Conservation (phyloP, 1,139 yeast species). For the Magnusiomyces ingens region DNA sequence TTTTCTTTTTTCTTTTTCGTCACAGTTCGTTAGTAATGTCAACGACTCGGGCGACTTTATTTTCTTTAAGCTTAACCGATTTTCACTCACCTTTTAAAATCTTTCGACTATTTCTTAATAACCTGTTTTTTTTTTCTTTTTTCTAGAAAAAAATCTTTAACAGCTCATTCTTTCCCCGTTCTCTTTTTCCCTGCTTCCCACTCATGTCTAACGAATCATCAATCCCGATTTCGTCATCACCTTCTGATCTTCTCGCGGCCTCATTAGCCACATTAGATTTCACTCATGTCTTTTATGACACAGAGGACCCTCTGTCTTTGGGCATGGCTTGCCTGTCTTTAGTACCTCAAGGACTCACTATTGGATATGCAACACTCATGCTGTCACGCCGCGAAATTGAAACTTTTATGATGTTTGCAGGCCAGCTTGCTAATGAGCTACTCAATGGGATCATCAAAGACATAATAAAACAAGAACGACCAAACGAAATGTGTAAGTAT, state of each 20-base stretch:
- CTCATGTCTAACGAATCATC: not conserved
- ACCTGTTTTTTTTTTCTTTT: too few relatives aligned
- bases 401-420: slow-evolving; percentile 74
- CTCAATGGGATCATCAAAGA: slow-evolving; percentile 63
- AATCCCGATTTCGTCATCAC: not conserved
- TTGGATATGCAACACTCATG: slow-evolving; percentile 80
- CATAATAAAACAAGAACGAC: slow-evolving; percentile 65
- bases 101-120: too few relatives aligned
- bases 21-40: too few relatives aligned
- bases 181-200: not conserved
- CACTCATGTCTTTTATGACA: slow-evolving; percentile 76
- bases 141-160: too few relatives aligned
- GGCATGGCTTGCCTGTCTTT: slow-evolving; percentile 67
- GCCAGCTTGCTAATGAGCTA: slow-evolving; percentile 75
- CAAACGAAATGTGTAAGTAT: slow-evolving; percentile 37
- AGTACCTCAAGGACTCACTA: slow-evolving; percentile 73
- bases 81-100: too few relatives aligned
- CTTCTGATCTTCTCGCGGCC: too few relatives aligned
- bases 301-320: slow-evolving; percentile 54
- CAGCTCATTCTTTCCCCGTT: too few relatives aligned
- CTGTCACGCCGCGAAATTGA: slow-evolving; percentile 77
- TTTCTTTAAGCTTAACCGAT: too few relatives aligned
- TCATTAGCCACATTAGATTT: slow-evolving; percentile 20
- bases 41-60: too few relatives aligned
- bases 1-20: too few relatives aligned